These are phyloP conservation scores for Phytophthora sp. DNA, from an alignment of 352 stramenopile species.

Conservation along the genomic window DNA sequence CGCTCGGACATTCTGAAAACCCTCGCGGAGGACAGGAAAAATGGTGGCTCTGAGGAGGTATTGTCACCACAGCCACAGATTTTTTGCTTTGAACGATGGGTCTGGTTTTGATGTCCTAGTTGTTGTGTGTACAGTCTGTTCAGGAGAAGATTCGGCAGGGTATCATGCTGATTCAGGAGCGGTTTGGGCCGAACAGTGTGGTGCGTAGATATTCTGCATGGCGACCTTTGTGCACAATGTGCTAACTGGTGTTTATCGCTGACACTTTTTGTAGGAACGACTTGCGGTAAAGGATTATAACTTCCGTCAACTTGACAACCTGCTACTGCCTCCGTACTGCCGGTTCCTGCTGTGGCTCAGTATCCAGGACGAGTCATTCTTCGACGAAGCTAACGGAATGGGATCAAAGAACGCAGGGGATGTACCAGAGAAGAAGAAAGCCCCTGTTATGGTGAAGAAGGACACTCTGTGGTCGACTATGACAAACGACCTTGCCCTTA, in stretches of 20 bases:
- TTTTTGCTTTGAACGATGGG: not conserved
- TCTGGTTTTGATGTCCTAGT: constrained; percentile 4
- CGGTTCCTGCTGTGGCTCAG: constrained; percentile 90
- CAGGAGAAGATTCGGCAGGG: constrained; percentile 82
- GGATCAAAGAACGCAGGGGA: constrained; percentile 50
- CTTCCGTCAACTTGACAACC: constrained; percentile 87
- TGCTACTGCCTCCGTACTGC: constrained; percentile 87
- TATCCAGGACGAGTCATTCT: constrained; percentile 87
- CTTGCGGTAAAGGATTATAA: constrained; percentile 90
- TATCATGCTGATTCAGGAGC: constrained; percentile 80
- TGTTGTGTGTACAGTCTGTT: constrained; percentile 32
- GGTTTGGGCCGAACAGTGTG: constrained; percentile 85
- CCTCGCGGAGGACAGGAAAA: constrained; percentile 74
- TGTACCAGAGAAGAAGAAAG: constrained; percentile 70
- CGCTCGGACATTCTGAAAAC: constrained; percentile 77
- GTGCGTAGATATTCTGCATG: constrained; percentile 30
- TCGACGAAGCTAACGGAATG: constrained; percentile 66
- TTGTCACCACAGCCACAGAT: not conserved
- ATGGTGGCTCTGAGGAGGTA: constrained; percentile 60
- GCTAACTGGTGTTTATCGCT: constrained; percentile 3
- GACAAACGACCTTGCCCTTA: constrained; percentile 78
- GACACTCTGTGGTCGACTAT: constrained; percentile 85
- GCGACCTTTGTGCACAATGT: not conserved
- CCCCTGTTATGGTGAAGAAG: constrained; percentile 74
- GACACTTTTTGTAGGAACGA: constrained; percentile 56